Percentiles rank a stretch among this genome's conserved stretches.
Evolutionary conservation across 208 protist genomes (phyloP).

Genomic region (Sergeia podlipaevii): DNA sequence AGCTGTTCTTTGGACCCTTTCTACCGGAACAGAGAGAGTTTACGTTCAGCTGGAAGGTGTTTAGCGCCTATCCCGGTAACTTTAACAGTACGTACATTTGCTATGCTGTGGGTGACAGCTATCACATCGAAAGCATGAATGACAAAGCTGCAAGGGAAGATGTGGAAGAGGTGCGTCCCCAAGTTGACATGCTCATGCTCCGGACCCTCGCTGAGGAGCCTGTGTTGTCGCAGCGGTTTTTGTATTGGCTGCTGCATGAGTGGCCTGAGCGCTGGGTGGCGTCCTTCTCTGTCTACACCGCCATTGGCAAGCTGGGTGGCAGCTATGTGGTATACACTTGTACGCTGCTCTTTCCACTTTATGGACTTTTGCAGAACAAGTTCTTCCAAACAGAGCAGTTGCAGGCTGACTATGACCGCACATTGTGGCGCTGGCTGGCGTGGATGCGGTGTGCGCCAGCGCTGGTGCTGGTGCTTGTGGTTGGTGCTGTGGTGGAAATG

Average conservation of each 20-base stretch:
- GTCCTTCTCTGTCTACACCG: slow-evolving; percentile 49
- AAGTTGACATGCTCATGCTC: too few species aligned
- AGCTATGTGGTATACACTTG: slow-evolving; percentile 5
- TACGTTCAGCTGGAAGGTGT: slow-evolving; percentile 65
- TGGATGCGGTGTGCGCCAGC: slow-evolving; percentile 12
- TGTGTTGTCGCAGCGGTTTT: slow-evolving; percentile 1
- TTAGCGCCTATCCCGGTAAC: slow-evolving; percentile 37
- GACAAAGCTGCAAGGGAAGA: slow-evolving; percentile 18
- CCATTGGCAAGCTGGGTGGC: slow-evolving; percentile 32
- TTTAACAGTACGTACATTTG: slow-evolving; percentile 60
- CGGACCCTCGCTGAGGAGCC: background rate
- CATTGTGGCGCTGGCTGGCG: slow-evolving; percentile 5
- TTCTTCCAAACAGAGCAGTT: slow-evolving; percentile 7
- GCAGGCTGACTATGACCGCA: background rate
- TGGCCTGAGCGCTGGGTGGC: slow-evolving; percentile 66
- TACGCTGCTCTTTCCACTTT: slow-evolving; percentile 12
- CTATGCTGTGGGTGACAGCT: slow-evolving; percentile 37
- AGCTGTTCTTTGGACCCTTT: slow-evolving; percentile 75
- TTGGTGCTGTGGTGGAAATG: slow-evolving; percentile 33
- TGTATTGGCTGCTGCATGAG: slow-evolving; percentile 24
- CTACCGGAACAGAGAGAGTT: slow-evolving; percentile 16
- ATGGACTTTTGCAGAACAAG: background rate
- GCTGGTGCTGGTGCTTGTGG: slow-evolving; percentile 13
- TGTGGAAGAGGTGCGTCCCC: slow-evolving; percentile 7
- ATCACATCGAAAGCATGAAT: slow-evolving; percentile 18